Evolutionary conservation across 805 yeast species (phyloP), one percentile per base, ranked within the genome.

Genomic region (Yarrowia sp.): DNA sequence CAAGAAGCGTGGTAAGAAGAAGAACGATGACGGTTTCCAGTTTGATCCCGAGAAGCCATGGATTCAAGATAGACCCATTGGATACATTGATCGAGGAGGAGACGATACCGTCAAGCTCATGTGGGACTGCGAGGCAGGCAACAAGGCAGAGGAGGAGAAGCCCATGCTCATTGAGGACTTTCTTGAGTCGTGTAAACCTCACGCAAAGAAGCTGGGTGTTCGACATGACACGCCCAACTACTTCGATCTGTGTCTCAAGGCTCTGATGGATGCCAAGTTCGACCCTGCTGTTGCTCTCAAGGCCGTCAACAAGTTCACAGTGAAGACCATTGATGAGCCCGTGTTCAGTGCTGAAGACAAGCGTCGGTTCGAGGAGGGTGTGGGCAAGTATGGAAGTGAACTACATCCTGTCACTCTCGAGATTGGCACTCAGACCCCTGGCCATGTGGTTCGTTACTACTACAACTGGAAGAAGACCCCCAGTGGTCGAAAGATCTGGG

Each of bases 381-480:
- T 94, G 12, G 80, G 80, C 40, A 82, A 84, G 67, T 83, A 84
- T 74, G 97, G 97, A 6, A 87, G 90, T 73, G 97, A 93, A 72
- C 78, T 95, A 36, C 87, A 86, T 74, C 91, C 89, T 0, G 93
- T 91, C 0, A 46, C 36, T 6, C 44, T 46, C 3, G 85, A 83
- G 68, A 95, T 94, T n/a, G 84, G 83, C 38, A 83, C 92, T 0
- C 80, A 92, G 0, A 79, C 86, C 67, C 44, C 66, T 9, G 84
- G 93, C 0, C 90, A 88, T 88, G 81, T 92, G 70, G 98, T 94
- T 1, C 79, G 98, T 68, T 92, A 83, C 75, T 94, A 92, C 74
- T 94, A 94, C 73, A 79, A 91, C 66, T 94, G 98, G 98, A 93
- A 93, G 77, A 93, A 93, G 76, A 89, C 97, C 0, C 79, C 84